Percentiles rank a stretch among this genome's conserved stretches.
phyloP scores from a whole-genome alignment of 139 green algal species.

The Coelastrella sp. region DNA sequence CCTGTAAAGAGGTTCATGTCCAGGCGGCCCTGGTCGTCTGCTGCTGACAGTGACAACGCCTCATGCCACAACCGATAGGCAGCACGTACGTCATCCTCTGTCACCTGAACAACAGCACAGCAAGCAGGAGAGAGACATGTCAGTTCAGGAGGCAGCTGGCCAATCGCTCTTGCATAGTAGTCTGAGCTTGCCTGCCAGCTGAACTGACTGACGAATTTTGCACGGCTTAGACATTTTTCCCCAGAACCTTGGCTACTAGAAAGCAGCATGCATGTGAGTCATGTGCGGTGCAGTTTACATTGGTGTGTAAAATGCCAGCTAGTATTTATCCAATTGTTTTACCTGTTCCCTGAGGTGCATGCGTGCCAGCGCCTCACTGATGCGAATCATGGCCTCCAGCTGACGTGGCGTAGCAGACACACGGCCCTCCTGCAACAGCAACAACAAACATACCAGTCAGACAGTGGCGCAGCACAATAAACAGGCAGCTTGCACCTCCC shows the following conservation, averaged over 20 bases:
- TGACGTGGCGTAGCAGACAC: constrained; percentile 91
- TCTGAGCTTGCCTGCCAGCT: too few relatives aligned
- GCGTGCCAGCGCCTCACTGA: constrained; percentile 87
- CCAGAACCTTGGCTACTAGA: too few relatives aligned
- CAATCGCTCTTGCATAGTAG: too few relatives aligned
- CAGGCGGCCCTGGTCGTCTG: constrained; percentile 39
- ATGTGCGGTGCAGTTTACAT: too few relatives aligned
- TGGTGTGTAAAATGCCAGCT: not conserved
- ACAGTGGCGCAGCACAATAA: not conserved
- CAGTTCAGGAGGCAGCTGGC: too few relatives aligned
- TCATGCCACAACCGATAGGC: constrained; percentile 67
- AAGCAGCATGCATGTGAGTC: too few relatives aligned
- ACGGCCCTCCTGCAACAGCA: not conserved
- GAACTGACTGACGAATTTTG: too few relatives aligned
- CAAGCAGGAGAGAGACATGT: not conserved
- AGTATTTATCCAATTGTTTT: not conserved
- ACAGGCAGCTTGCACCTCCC: too few relatives aligned
- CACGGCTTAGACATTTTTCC: too few relatives aligned
- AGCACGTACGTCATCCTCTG: constrained; percentile 75
- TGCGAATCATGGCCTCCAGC: constrained; percentile 93
- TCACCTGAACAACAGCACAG: constrained; percentile 6
- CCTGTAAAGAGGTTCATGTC: constrained; percentile 25
- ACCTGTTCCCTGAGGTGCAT: constrained; percentile 81
- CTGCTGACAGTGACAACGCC: constrained; percentile 25
- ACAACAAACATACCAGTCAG: not conserved